Evolutionary conservation across 768 basidiomycete genomes (phyloP).

Genomic region (Xerocomus potaroensis): DNA sequence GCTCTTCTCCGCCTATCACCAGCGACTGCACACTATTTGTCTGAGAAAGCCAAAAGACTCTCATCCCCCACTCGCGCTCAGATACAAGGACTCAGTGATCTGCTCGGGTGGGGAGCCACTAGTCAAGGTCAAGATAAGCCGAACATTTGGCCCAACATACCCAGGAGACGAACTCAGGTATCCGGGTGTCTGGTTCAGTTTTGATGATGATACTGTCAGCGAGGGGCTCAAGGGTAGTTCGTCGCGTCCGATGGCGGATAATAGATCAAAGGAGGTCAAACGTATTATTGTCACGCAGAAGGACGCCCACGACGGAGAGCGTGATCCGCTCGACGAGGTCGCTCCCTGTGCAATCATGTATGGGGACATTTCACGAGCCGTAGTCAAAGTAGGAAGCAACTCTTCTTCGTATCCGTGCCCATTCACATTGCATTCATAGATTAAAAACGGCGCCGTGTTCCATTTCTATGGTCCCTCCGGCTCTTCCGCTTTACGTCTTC

Average conservation of each 20-base stretch:
- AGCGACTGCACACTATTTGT: conserved; percentile 76
- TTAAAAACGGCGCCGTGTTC: conserved; percentile 68
- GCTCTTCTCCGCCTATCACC: conserved; percentile 76
- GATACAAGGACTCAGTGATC: conserved; percentile 61
- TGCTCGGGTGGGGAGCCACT: conserved; percentile 60
- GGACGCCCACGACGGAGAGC: conserved; percentile 47
- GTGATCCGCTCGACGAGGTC: conserved; percentile 74
- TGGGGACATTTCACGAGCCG: conserved; percentile 63
- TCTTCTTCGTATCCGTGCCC: neutral
- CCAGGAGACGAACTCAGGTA: conserved; percentile 72
- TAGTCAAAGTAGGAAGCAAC: conserved; percentile 54
- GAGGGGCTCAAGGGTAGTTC: conserved; percentile 49
- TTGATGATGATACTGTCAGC: conserved; percentile 65
- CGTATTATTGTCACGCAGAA: conserved; percentile 72
- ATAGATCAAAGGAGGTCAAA: conserved; percentile 72
- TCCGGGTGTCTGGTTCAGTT: conserved; percentile 81
- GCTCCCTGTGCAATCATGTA: conserved; percentile 60
- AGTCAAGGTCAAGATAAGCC: conserved; percentile 59
- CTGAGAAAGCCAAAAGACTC: conserved; percentile 63
- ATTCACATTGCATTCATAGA: conserved; percentile 34
- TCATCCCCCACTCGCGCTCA: conserved; percentile 61
- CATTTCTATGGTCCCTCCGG: conserved; percentile 59
- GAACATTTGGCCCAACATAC: conserved; percentile 81
- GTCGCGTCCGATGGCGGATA: conserved; percentile 40
- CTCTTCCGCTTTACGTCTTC: conserved; percentile 37